These are phyloP conservation scores for Termitomyces heimii DNA, from an alignment of 768 basidiomycete species.

Conservation along the genomic window DNA sequence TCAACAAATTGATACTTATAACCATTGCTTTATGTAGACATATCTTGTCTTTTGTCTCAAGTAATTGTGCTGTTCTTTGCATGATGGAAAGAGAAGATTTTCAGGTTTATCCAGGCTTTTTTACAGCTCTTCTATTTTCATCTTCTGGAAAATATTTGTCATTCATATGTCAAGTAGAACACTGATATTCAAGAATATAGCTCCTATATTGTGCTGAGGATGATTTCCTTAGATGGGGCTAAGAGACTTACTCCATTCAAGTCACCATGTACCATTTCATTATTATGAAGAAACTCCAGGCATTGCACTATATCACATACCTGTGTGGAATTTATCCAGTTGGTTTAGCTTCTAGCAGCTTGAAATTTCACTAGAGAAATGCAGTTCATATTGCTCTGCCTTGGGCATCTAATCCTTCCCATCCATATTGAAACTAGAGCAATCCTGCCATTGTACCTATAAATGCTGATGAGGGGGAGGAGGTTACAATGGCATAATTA, in stretches of 20 bases:
- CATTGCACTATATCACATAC: constrained; percentile 25
- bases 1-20: no score
- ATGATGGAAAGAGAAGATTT: no score
- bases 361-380: neutral
- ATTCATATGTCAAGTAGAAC: no score
- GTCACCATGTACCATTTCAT: constrained; percentile 36
- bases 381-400: neutral
- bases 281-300: constrained; percentile 26
- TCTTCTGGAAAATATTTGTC: no score
- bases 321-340: constrained; percentile 7
- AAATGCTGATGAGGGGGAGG: constrained; percentile 1
- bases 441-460: neutral
- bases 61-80: no score
- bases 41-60: no score
- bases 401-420: neutral
- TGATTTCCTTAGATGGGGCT: neutral
- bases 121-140: no score
- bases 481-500: neutral
- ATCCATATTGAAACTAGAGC: neutral
- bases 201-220: no score
- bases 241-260: constrained; percentile 30
- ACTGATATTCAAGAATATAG: no score
- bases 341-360: neutral
- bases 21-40: no score
- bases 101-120: no score